Conservation (phyloP, 2,329 filamentous ascomycete species). For the Fusarium buxicola region DNA sequence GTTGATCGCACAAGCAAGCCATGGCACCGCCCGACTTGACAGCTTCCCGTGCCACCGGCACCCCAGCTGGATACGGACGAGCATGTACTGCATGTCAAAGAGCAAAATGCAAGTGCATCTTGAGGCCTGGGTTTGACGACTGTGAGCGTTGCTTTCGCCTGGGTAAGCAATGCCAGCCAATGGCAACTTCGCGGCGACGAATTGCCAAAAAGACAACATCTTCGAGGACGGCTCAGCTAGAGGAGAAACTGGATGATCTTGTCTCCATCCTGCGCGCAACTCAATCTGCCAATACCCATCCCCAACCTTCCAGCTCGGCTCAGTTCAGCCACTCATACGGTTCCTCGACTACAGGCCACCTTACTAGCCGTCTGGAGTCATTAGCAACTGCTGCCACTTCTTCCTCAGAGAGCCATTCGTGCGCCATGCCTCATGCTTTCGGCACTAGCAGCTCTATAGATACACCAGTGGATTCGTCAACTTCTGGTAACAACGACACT, state of each 20-base stretch:
- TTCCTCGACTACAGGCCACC: constrained; percentile 23
- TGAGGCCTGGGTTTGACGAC: constrained; percentile 48
- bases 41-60: constrained; percentile 32
- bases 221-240: constrained; percentile 58
- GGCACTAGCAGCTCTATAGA: constrained; percentile 11
- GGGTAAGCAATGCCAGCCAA: constrained; percentile 60
- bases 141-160: constrained; percentile 60
- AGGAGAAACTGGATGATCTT: constrained; percentile 63
- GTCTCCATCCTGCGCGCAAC: constrained; percentile 57
- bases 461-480: constrained; percentile 11
- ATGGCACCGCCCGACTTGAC: constrained; percentile 41
- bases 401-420: constrained; percentile 33
- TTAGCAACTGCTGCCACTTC: constrained; percentile 53
- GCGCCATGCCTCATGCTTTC: constrained; percentile 21
- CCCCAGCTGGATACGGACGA: constrained; percentile 56
- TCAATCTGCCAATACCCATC: constrained; percentile 35
- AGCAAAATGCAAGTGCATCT: constrained; percentile 63
- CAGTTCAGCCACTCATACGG: constrained; percentile 19
- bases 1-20: constrained; percentile 7
- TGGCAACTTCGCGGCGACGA: constrained; percentile 55
- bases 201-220: constrained; percentile 49
- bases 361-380: constrained; percentile 51
- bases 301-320: constrained; percentile 24
- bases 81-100: constrained; percentile 61
- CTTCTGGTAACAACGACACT: constrained; percentile 32